Percentiles rank a stretch among this genome's conserved stretches.
These are phyloP conservation scores for Eutreptiella sp. DNA, from an alignment of 208 protist genomes.

Conservation along the genomic window DNA sequence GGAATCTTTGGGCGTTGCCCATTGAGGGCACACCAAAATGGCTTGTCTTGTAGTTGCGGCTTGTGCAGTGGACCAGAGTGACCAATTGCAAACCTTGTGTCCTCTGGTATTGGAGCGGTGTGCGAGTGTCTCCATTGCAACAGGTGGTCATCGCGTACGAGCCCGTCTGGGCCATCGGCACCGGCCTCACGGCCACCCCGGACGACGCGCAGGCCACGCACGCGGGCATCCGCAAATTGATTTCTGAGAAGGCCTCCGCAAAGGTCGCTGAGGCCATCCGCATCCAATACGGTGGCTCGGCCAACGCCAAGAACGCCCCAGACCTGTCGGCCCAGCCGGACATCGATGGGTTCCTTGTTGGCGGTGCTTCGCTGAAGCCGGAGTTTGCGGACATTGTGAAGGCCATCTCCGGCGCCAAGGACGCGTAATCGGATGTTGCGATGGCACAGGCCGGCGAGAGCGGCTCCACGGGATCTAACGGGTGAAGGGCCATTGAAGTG, in stretches of 20 bases:
- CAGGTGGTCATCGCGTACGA: slow-evolving; percentile 82
- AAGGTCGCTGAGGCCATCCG: slow-evolving; percentile 43
- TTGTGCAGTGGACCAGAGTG: too few relatives aligned
- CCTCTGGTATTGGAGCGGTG: too few relatives aligned
- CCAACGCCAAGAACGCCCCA: slow-evolving; percentile 53
- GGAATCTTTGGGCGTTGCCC: too few relatives aligned
- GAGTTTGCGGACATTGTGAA: slow-evolving; percentile 19
- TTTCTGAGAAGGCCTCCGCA: background rate
- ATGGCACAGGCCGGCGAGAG: too few relatives aligned
- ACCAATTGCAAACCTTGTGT: too few relatives aligned
- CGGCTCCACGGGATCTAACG: too few relatives aligned
- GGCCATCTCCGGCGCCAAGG: too few relatives aligned
- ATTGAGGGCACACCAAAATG: too few relatives aligned
- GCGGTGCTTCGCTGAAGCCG: slow-evolving; percentile 70
- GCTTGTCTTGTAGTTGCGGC: too few relatives aligned
- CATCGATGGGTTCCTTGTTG: slow-evolving; percentile 86
- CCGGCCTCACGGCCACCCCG: slow-evolving; percentile 68
- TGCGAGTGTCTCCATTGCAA: too few relatives aligned
- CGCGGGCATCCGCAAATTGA: background rate
- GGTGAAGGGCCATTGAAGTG: too few relatives aligned
- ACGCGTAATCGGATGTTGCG: too few relatives aligned
- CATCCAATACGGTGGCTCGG: slow-evolving; percentile 84
- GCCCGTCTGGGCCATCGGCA: slow-evolving; percentile 88
- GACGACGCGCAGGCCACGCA: slow-evolving; percentile 39
- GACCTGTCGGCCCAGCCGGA: slow-evolving; percentile 51